Base-by-base conservation (phyloP, 805 yeast genomes). In the Jamesozyma gamospora region DNA sequence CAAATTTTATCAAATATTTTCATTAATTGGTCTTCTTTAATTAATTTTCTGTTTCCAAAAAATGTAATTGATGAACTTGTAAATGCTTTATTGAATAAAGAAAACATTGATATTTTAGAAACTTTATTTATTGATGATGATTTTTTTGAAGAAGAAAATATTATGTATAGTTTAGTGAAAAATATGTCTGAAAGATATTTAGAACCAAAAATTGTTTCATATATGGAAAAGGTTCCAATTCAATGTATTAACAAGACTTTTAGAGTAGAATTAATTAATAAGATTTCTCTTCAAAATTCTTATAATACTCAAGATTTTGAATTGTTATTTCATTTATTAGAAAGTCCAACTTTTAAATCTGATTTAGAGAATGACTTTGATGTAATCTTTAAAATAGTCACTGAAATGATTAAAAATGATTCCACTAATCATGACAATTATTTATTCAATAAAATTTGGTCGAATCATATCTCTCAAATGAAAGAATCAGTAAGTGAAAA, bases 1-100 rank as follows among this genome's bases (percentile, higher is more conserved):
- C 11, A 18, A 12, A 43, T 56, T 36, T 39, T 63, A 8, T 24
- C 42, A 28, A 40, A 51, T 12, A 39, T 67, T 0, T 66, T 77
- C 37, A 45, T 50, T 9, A 71, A 84, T 49, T 81, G 86, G 86
- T 50, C 69, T 30, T 70, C 78, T 1, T 42, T 79, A 1, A 40
- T 69, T 31, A 63, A 73, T 47, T 35, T 42, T 5, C 45, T 59
- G 34, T 64, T 71, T 47, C 30, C 56, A 0, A 43, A 49, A 12
- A 51, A 57, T 0, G 55, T 64, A 5, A 47, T 72, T 4, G 34
- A 47, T 1, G 3, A 28, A 2, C 32, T 74, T 4, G 51, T 69
- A 1, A 33, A 44, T 0, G n/a, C 47, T 0, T 45, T 72, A 3
- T 46, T 69, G 13, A 30, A 53, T 1, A 41, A 52, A 3, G 42